phyloP scores from a whole-genome alignment of 225 moss, liverwort and hornwort genomes.

The Sphagnum contortum region DNA sequence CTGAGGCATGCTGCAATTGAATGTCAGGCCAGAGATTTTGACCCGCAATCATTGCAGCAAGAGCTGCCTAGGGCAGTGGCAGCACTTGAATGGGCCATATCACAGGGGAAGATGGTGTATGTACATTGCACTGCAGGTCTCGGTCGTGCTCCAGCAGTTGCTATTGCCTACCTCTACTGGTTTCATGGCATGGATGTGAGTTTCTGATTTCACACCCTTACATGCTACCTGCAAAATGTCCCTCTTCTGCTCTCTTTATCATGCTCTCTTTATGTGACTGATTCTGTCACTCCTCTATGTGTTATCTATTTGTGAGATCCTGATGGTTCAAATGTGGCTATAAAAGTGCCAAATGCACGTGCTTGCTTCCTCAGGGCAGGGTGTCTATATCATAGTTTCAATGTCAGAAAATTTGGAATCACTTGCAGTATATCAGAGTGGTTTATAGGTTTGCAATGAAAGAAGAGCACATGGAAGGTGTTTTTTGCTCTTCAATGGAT shows the following conservation, averaged over 20 bases:
- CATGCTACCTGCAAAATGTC: too few relatives aligned
- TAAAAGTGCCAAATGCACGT: too few relatives aligned
- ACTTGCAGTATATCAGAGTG: too few relatives aligned
- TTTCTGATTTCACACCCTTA: not conserved
- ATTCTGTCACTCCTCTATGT: not conserved
- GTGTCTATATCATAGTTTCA: too few relatives aligned
- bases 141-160: conserved; percentile 17
- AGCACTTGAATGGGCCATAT: conserved; percentile 6
- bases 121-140: conserved; percentile 21
- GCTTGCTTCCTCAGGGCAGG: too few relatives aligned
- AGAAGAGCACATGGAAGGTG: too few relatives aligned
- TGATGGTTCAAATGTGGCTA: not conserved
- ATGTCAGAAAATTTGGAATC: too few relatives aligned
- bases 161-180: conserved; percentile 21
- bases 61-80: conserved; percentile 13
- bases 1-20: not conserved
- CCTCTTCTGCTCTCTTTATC: not conserved
- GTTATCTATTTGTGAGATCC: not conserved
- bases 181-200: conserved; percentile 19
- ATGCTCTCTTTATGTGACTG: not conserved
- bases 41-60: conserved; percentile 7
- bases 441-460: too few relatives aligned
- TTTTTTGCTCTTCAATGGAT: too few relatives aligned
- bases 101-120: conserved; percentile 10
- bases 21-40: conserved; percentile 15